Evolutionary conservation across 1,284 basidiomycete genomes (phyloP), one percentile per base, ranked within the genome.

Genomic region (Volvariella volvacea): DNA sequence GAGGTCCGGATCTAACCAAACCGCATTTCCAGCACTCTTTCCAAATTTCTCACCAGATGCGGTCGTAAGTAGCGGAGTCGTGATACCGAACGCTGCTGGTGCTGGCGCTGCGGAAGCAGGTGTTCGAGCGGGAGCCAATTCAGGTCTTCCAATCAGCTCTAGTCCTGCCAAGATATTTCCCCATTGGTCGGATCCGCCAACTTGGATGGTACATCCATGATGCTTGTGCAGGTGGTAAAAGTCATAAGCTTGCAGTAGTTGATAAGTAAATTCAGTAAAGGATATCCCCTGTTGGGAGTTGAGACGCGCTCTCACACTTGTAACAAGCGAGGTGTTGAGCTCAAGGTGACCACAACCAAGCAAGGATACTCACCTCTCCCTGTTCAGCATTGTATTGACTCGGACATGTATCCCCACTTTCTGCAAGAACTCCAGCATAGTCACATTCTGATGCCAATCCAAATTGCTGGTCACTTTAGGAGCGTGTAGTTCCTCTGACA

Each of bases 131-230:
- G 50, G 43, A 44, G 52, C 54, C 42, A 53, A 49, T 37, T 55
- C 56, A 38, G 73, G 59, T 7, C 80, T 78, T 45, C 78, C 76
- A 54, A 97, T 93, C 37, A 97, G 74, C 46, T 97, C 92, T 25
- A 96, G 74, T 3, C 94, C 94, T 6, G 91, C 88, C 16, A 92
- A 69, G 50, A 99, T 97, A 61, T 99, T 99, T n/a, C 96, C 95
- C 84, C 94, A 94, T 62, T 99, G 96, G 62, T 99, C 96, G 0
- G 89, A 92, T 2, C 96, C 96, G 39, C 96, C 96, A 34, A 99
- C 66, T 64, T 99, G 96, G 37, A 98, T 76, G 1, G 81, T 81
- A 63, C 95, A 98, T 0, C 68, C 69, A 41, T 78, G 70, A 21
- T 73, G 62, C 50, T 71, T 68, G 64, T 94, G 73, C 1, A 99